These are phyloP conservation scores for Fusarium brevicatenulatum DNA, from an alignment of 2,329 filamentous ascomycete species.

Conservation along the genomic window DNA sequence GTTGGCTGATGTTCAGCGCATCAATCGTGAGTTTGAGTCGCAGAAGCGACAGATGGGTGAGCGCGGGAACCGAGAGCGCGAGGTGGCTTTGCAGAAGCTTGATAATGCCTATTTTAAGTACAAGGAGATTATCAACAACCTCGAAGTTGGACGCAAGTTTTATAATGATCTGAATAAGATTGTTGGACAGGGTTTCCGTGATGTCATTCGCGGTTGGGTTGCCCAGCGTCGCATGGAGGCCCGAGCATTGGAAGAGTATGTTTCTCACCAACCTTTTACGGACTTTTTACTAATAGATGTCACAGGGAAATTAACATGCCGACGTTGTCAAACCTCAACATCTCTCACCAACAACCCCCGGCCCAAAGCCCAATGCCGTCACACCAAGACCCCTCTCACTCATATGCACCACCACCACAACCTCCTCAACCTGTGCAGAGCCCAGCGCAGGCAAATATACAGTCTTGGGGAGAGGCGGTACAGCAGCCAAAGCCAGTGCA, in stretches of 20 bases:
- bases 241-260: conserved; percentile 78
- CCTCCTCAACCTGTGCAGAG: conserved; percentile 41
- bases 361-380: conserved; percentile 31
- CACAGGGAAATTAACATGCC: conserved; percentile 64
- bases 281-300: conserved; percentile 5
- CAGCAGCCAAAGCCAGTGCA: conserved; percentile 64
- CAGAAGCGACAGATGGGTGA: conserved; percentile 74
- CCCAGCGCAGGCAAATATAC: conserved; percentile 62
- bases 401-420: conserved; percentile 22
- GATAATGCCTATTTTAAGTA: conserved; percentile 96
- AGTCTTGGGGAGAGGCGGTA: conserved; percentile 68
- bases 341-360: conserved; percentile 46
- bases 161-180: conserved; percentile 96
- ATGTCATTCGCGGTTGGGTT: conserved; percentile 80
- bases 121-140: conserved; percentile 92
- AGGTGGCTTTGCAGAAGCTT: conserved; percentile 85
- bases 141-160: conserved; percentile 92
- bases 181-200: conserved; percentile 80
- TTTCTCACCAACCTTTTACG: background rate
- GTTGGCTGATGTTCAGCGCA: conserved; percentile 73
- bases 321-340: conserved; percentile 57
- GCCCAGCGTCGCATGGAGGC: conserved; percentile 85
- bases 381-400: conserved; percentile 20
- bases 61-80: conserved; percentile 74
- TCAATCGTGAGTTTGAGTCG: conserved; percentile 80